A percentile compares a stretch with the other conserved stretches of the same genome.
These are phyloP conservation scores for Biscutella auriculata DNA, from an alignment of 441 rosid species.

Conservation along the genomic window DNA sequence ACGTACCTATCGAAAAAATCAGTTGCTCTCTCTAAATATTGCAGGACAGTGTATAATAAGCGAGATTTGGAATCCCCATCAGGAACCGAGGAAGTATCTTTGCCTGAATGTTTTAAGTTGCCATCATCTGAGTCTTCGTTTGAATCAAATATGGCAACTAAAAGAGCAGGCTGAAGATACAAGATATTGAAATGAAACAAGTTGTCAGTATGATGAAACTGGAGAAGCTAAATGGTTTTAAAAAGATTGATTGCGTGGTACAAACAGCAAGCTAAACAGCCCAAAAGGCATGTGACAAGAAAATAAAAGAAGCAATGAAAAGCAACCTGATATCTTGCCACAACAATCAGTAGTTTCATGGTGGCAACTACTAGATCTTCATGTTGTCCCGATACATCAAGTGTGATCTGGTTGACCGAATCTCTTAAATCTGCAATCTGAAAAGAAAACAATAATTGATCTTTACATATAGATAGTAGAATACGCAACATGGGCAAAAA, in stretches of 20 bases:
- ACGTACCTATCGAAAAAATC: constrained; percentile 60
- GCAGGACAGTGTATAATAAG: constrained; percentile 38
- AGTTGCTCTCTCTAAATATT: constrained; percentile 40
- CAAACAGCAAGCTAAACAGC: background rate
- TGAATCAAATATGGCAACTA: constrained; percentile 45
- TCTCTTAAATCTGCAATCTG: constrained; percentile 58
- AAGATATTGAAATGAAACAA: constrained; percentile 3
- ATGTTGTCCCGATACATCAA: constrained; percentile 38
- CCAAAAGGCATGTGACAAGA: background rate
- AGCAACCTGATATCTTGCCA: constrained; percentile 76
- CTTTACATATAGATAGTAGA: constrained; percentile 11
- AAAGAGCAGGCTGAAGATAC: constrained; percentile 73
- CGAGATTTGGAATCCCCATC: constrained; percentile 30
- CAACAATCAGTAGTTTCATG: constrained; percentile 53
- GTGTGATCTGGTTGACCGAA: constrained; percentile 32
- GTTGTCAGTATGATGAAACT: background rate
- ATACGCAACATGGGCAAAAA: background rate
- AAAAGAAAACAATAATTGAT: constrained; percentile 22
- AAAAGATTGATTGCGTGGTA: background rate
- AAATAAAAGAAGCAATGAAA: constrained; percentile 5
- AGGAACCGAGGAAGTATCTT: constrained; percentile 26
- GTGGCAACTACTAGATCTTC: constrained; percentile 58
- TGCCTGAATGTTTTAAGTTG: constrained; percentile 27
- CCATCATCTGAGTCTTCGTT: constrained; percentile 32
- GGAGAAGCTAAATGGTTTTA: background rate